Evolutionary conservation across 805 yeast species (phyloP), one percentile per base, ranked within the genome.

Genomic region (Candida sanyiensis): DNA sequence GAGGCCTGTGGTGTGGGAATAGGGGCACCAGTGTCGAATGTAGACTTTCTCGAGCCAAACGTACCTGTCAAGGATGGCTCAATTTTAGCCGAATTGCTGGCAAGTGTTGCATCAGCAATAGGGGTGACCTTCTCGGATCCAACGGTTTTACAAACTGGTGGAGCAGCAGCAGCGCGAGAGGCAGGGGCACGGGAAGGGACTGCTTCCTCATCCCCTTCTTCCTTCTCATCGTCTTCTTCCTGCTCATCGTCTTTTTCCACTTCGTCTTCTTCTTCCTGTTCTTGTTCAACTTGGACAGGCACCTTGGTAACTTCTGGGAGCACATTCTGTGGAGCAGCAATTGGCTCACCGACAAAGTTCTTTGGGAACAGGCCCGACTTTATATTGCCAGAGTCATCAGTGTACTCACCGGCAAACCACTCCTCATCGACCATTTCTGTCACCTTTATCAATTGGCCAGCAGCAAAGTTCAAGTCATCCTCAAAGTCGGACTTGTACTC

Each of bases 401-500:
- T 53, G 50, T 73, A 83, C 5, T 69, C 63, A 3, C 98, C 98
- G 28, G 73, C 66, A 55, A 75, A 83, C 97, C 97, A 93, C 46
- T 89, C 96, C 6, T 80, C 95, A 58, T 90, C 97, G 49, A 87
- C 96, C 38, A 85, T 69, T 27, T 75, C 77, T 5, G 80, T 77
- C 20, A 90, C 96, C 4, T 77, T 74, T 47, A 90, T 80, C 21
- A 73, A 47, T 57, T 83, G 87, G 16, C 83, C 89, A 5, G 66
- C 74, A 0, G 59, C 58, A 50, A 90, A 89, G 24, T 73, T 67
- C 56, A 90, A 70, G 58, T 90, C 98, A 57, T 93, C 97, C 21
- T 79, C 86, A 46, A 77, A 86, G 37, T 80, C 86, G 4, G 82
- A 74, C 29, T 61, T 55, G 62, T 83, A 85, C 35, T 80, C 83